phyloP scores from a whole-genome alignment of 495 filamentous ascomycete genomes.

The Trichocladium antarcticum region DNA sequence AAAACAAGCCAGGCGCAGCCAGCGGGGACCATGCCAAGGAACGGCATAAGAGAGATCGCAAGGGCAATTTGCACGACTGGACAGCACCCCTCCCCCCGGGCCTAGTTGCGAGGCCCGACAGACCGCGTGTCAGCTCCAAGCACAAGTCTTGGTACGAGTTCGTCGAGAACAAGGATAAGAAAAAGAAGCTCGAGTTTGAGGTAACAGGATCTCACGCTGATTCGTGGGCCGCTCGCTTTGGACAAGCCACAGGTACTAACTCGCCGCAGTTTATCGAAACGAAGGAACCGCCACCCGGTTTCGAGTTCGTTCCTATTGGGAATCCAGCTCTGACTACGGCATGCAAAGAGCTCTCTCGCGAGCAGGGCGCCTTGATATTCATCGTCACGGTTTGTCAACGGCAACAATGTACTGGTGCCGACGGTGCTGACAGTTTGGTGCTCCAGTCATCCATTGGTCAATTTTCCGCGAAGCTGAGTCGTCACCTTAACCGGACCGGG shows the following conservation, averaged over 20 bases:
- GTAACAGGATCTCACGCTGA: constrained; percentile 19
- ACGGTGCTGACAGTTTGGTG: constrained; percentile 3
- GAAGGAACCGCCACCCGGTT: constrained; percentile 55
- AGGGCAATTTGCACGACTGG: constrained; percentile 23
- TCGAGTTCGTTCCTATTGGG: constrained; percentile 73
- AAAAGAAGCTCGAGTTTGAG: constrained; percentile 44
- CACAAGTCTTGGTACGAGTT: constrained; percentile 45
- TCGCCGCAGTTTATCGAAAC: constrained; percentile 33
- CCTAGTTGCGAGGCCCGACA: constrained; percentile 21
- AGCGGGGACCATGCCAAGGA: constrained; percentile 24
- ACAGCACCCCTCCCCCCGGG: constrained; percentile 23
- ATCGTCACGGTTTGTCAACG: constrained; percentile 61
- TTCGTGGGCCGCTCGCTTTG: not conserved
- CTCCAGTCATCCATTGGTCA: constrained; percentile 7
- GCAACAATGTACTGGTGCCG: not conserved
- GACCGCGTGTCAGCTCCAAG: constrained; percentile 33
- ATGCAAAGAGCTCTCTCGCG: constrained; percentile 72
- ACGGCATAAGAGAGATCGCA: constrained; percentile 25
- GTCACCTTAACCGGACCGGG: constrained; percentile 65
- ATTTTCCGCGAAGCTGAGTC: constrained; percentile 12
- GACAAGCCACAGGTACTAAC: constrained; percentile 16
- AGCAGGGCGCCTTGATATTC: constrained; percentile 54
- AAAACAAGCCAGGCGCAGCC: constrained; percentile 14
- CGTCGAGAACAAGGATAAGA: constrained; percentile 45
- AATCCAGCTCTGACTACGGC: constrained; percentile 59